A percentile compares a stretch with the other conserved stretches of the same genome.
Conservation (phyloP, 768 basidiomycete species). For the Mycena sanguinolenta region DNA sequence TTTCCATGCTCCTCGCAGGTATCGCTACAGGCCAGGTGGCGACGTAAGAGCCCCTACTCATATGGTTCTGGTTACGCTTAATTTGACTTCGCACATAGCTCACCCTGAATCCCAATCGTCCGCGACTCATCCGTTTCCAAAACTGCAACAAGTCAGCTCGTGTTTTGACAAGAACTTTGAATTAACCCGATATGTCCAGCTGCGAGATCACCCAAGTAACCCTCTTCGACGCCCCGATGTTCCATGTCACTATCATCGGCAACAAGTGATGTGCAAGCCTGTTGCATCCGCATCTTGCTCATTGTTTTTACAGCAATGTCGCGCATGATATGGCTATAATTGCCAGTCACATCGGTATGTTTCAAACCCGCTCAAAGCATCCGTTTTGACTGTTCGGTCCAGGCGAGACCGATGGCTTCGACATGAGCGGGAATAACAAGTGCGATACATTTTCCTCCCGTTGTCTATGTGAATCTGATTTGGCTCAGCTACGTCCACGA, state of each 20-base stretch:
- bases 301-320: constrained; percentile 34
- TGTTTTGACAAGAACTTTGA: neutral
- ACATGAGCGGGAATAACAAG: constrained; percentile 45
- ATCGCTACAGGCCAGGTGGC: constrained; percentile 39
- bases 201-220: constrained; percentile 39
- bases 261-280: constrained; percentile 9
- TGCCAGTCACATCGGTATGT: constrained; percentile 38
- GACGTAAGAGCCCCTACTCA: constrained; percentile 27
- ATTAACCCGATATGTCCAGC: constrained; percentile 9
- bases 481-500: constrained; percentile 46
- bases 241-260: constrained; percentile 44
- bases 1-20: constrained; percentile 7
- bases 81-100: constrained; percentile 28
- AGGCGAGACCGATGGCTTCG: constrained; percentile 45
- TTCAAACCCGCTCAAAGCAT: neutral
- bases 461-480: neutral
- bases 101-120: constrained; percentile 36
- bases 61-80: neutral
- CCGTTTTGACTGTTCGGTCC: neutral
- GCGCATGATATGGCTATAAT: constrained; percentile 43
- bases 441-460: neutral
- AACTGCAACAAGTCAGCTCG: constrained; percentile 39
- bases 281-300: neutral
- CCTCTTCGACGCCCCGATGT: constrained; percentile 39
- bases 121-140: constrained; percentile 44